Evolutionary conservation across 768 basidiomycete genomes (phyloP), one percentile per base, ranked within the genome.

Genomic region (Panaeolus cyanescens): DNA sequence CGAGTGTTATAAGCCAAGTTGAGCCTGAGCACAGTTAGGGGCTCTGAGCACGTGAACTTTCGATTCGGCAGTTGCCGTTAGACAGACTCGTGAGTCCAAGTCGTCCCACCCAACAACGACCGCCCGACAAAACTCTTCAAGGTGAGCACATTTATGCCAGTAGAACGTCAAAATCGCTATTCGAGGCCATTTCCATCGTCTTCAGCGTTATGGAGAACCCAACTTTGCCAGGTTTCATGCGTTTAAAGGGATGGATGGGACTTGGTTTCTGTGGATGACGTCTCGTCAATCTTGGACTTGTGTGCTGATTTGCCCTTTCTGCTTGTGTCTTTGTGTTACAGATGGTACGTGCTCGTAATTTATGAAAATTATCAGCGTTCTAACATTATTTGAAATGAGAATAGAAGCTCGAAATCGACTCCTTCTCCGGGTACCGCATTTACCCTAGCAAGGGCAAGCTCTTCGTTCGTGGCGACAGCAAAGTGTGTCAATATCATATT

Each of bases 331-430:
- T 63, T 54, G 56, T 57, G 65, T 59, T 63, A 65, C 61, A 81
- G 79, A 81, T 81, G 79, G 79, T 80, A 64, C 66, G 79, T 78
- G 37, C 15, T 7, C n/a, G 13, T 55, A 45, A 42, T 10, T 50
- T 25, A n/a, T 37, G 20, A 28, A 25, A 63, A 5, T 3, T 32
- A 31, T 34, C 5, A 31, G n/a, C 20, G 61, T 57, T 34, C 70
- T 70, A 59, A 72, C 55, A 31, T 54, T 37, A 33, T 58, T 60
- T 59, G 60, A 54, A 62, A 20, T 55, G 76, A 76, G 76, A 71
- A 61, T 62, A 93, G 92, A 98, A 98, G 89, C 89, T 98, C 84
- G 96, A 99, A 81, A 92, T 95, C 82, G 97, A 98, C 84, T 90
- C 90, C 62, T 99, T 99, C 87, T 96, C 95, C 71, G 93, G 93